phyloP scores from a whole-genome alignment of 768 basidiomycete species.

The Suillus lakei region DNA sequence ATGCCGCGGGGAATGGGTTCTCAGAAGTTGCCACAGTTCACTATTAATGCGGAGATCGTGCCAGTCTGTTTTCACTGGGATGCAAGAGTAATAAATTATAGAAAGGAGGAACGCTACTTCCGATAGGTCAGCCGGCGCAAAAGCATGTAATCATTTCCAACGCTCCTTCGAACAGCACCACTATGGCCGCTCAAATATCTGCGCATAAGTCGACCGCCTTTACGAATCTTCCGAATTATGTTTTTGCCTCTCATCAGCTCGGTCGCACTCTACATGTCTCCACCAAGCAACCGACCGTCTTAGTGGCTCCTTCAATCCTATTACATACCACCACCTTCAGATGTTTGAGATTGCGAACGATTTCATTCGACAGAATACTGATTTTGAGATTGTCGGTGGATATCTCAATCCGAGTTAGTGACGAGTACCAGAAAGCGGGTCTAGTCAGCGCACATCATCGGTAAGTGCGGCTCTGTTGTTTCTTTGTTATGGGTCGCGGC shows the following conservation, averaged over 20 bases:
- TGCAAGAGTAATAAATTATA: no score
- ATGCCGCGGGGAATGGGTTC: neutral
- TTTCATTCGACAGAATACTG: slow-evolving; percentile 88
- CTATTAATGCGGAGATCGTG: neutral
- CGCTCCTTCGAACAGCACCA: slow-evolving; percentile 17
- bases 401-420: slow-evolving; percentile 96
- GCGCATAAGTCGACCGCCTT: slow-evolving; percentile 41
- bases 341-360: slow-evolving; percentile 99
- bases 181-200: slow-evolving; percentile 29
- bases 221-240: slow-evolving; percentile 69
- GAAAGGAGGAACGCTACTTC: neutral
- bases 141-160: slow-evolving; percentile 14
- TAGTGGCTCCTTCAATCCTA: slow-evolving; percentile 96
- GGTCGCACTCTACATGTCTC: slow-evolving; percentile 59
- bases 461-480: slow-evolving; percentile 51
- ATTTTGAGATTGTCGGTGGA: slow-evolving; percentile 93
- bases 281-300: slow-evolving; percentile 82
- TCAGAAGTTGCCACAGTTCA: neutral
- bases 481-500: neutral
- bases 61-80: neutral
- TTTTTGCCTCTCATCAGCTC: slow-evolving; percentile 71
- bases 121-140: neutral
- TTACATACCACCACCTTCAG: slow-evolving; percentile 94
- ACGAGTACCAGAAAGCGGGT: slow-evolving; percentile 96
- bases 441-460: slow-evolving; percentile 86